Conservation (phyloP, 768 basidiomycete species). For the Naganishia antarctica region DNA sequence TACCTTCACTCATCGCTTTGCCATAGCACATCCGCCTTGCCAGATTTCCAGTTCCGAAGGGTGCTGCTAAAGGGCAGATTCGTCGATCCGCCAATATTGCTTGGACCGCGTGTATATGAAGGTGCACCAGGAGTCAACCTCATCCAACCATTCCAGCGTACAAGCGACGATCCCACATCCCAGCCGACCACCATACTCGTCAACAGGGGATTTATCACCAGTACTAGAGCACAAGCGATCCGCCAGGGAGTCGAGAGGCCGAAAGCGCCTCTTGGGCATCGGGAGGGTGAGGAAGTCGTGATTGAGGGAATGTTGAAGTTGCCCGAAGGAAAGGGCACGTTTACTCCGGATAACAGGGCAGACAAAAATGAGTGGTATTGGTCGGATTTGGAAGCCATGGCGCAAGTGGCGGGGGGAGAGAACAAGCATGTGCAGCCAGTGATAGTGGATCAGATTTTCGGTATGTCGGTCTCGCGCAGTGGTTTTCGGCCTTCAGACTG, state of each 20-base stretch:
- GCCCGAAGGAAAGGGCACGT: slow-evolving; percentile 62
- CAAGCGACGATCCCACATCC: slow-evolving; percentile 28
- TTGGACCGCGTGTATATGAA: slow-evolving; percentile 82
- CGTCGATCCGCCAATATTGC: slow-evolving; percentile 71
- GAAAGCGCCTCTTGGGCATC: slow-evolving; percentile 27
- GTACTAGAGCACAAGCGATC: slow-evolving; percentile 43
- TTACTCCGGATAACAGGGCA: slow-evolving; percentile 84
- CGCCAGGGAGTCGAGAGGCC: slow-evolving; percentile 25
- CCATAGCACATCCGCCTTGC: slow-evolving; percentile 67
- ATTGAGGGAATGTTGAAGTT: slow-evolving; percentile 82
- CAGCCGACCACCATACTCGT: slow-evolving; percentile 69
- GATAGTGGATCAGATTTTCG: slow-evolving; percentile 82
- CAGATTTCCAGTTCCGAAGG: slow-evolving; percentile 83
- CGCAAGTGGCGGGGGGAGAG: slow-evolving; percentile 75
- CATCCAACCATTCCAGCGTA: slow-evolving; percentile 76
- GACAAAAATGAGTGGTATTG: slow-evolving; percentile 83
- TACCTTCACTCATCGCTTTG: slow-evolving; percentile 17
- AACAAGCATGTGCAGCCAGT: slow-evolving; percentile 74
- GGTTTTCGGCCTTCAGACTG: no score
- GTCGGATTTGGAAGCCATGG: slow-evolving; percentile 77
- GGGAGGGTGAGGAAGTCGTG: slow-evolving; percentile 58
- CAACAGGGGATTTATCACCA: slow-evolving; percentile 81
- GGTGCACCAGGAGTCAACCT: slow-evolving; percentile 83
- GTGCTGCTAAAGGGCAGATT: slow-evolving; percentile 73
- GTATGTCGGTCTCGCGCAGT: slow-evolving; percentile 53